Base-by-base conservation (phyloP, 2,329 filamentous ascomycete genomes). In the Peltaster fructicola region DNA sequence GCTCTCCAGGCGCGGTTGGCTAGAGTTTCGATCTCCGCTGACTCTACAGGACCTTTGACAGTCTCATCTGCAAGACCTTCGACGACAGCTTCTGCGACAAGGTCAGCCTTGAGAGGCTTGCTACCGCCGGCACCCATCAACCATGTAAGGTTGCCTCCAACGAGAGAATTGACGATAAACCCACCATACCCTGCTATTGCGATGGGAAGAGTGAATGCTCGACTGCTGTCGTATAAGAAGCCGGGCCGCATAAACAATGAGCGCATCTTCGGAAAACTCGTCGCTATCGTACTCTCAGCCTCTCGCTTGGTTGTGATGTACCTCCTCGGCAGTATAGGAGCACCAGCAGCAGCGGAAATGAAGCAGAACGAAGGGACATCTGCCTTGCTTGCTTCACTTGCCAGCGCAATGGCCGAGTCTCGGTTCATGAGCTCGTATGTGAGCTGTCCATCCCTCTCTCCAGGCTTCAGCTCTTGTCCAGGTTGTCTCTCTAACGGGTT, bases 341-440 rank as follows among this genome's bases (percentile, higher is more conserved):
- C 79, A 3, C 81, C 85, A 1, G 65, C 80, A 0, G 81, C 78
- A 2, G 88, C 88, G 17, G 82, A 92, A 32, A 98, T 74, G 58
- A 81, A 95, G 31, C 75, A 70, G 47, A 92, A 93, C 0, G 72
- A 68, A 10, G 62, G 54, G 8, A 74, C 73, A 17, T 68, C 61
- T 31, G 69, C 67, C 16, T 56, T 56, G 14, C 64, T 63, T 2
- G 82, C 72, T 47, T 85, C 78, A 43, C 74, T 70, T 8, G 85
- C 88, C 8, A 93, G 63, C 27, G 74, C 66, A 32, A 95, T 69
- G 23, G 85, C 85, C 56, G 65, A 65, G 54, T 95, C 85, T 29
- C 88, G 68, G 56, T 98, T 98, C 81, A 98, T 93, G 32, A 82
- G 63, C 57, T 95, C 88, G 57, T 98, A 98, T 10, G 85, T 93